Base-by-base conservation (phyloP, 257 asterid species). In the Lycium ferocissimum region DNA sequence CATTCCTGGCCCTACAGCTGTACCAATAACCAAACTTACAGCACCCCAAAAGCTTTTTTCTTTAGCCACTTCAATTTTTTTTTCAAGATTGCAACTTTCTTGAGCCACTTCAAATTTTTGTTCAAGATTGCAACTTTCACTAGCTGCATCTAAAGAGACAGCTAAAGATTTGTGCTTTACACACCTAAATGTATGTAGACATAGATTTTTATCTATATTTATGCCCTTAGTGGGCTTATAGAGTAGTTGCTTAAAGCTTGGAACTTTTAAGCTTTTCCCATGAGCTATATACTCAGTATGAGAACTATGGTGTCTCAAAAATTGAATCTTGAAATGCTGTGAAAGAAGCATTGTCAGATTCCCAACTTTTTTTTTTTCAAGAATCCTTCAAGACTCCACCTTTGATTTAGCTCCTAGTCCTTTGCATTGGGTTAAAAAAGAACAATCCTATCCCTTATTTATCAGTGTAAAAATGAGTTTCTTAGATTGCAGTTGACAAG, bases 1-100 rank as follows among this genome's bases (percentile, higher is more conserved):
- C 91, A 89, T 87, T 83, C 89, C 90, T 54, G 90, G 90, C 47
- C 90, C 91, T 38, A 89, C 87, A 72, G 90, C 89, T 3, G 91
- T 87, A 38, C 91, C 90, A 20, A 87, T 84, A 79, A 89, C 85
- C 81, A 89, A 87, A 58, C 86, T 67, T 37, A 87, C 91, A 81
- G 90, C 90, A 45, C 89, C 90, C 90, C 90, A 80, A 84, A 89
- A 89, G 81, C 88, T 89, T 81, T 87, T 85, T 62, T 82, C 89
- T 17, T 62, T 65, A 14, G 20, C 67, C 65, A 49, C 79, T 37
- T 35, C 65, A 40, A 53, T 54, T 33, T 11, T 54, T 57, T 66
- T 49, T 65, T 78, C 58, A 80, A 51, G 49, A 40, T 79, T 85
- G 47, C 22, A 33, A 37, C 43, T 17, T 82, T 78, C 61, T 17